Percentiles rank a stretch among this genome's conserved stretches.
These are phyloP conservation scores for Neonectria punicea DNA, from an alignment of 2,329 filamentous ascomycete genomes.

Conservation along the genomic window DNA sequence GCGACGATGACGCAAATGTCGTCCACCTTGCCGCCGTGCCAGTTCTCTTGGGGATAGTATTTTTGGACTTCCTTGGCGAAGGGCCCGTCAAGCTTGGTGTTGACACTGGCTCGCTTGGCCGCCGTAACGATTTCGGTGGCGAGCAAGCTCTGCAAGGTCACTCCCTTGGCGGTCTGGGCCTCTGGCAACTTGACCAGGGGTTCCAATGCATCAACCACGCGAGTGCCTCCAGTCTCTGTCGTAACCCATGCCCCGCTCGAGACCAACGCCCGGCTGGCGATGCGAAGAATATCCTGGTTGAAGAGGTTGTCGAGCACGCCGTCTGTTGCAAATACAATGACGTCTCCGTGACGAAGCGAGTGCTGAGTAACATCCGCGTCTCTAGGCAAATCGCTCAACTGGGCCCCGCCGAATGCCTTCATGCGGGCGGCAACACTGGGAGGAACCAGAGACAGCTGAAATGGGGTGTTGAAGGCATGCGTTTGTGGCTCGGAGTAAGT, in stretches of 20 bases:
- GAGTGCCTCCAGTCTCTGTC: slow-evolving; percentile 67
- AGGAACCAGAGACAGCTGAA: slow-evolving; percentile 90
- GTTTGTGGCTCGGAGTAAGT: slow-evolving; percentile 87
- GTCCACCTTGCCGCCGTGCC: slow-evolving; percentile 92
- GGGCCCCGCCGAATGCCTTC: slow-evolving; percentile 82
- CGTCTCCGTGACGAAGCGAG: slow-evolving; percentile 85
- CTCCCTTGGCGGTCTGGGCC: slow-evolving; percentile 41
- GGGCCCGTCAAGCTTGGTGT: slow-evolving; percentile 85
- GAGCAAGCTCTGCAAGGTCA: slow-evolving; percentile 79
- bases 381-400: slow-evolving; percentile 83
- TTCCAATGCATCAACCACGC: slow-evolving; percentile 70
- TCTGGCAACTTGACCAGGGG: slow-evolving; percentile 48
- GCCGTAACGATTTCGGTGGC: slow-evolving; percentile 83
- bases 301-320: slow-evolving; percentile 97
- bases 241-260: slow-evolving; percentile 78
- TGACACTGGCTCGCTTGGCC: slow-evolving; percentile 86
- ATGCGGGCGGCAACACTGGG: slow-evolving; percentile 81
- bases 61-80: slow-evolving; percentile 95
- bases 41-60: slow-evolving; percentile 86
- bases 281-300: slow-evolving; percentile 85
- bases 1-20: slow-evolving; percentile 91
- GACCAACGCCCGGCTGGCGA: slow-evolving; percentile 82
- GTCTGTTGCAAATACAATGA: slow-evolving; percentile 93
- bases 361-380: slow-evolving; percentile 86
- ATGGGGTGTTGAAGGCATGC: slow-evolving; percentile 97